Evolutionary conservation across 169 alveolate genomes (phyloP).

Genomic region (Fabrea salina): DNA sequence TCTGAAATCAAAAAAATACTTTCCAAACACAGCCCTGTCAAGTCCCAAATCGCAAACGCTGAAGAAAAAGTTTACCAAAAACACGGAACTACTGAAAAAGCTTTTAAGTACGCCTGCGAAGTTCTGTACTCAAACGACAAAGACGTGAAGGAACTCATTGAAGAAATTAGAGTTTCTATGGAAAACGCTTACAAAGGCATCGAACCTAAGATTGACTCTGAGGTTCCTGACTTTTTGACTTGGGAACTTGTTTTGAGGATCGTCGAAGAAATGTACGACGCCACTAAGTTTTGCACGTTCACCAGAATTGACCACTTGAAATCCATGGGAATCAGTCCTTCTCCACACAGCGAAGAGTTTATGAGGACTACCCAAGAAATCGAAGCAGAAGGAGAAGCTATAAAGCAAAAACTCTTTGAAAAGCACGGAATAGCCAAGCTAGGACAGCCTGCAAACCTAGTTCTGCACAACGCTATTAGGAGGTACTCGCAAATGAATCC

Average conservation of each 20-base stretch:
- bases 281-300: neutral
- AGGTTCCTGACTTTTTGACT: neutral
- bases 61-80: neutral
- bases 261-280: neutral
- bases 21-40: neutral
- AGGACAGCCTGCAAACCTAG: neutral
- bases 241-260: neutral
- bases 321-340: neutral
- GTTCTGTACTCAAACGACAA: neutral
- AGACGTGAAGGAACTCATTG: neutral
- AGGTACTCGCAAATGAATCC: neutral
- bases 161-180: neutral
- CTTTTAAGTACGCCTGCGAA: neutral
- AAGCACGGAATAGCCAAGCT: neutral
- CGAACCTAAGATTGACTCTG: neutral
- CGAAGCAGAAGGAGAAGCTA: neutral
- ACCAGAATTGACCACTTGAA: neutral
- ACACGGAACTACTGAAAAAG: neutral
- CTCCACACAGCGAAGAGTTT: neutral
- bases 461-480: neutral
- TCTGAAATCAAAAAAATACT: neutral
- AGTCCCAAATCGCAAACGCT: neutral
- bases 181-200: neutral
- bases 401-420: neutral
- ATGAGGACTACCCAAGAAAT: neutral